A percentile compares a stretch with the other conserved stretches of the same genome.
Evolutionary conservation across 805 yeast genomes (phyloP).

Genomic region (Saccharomycodes ludwigii): DNA sequence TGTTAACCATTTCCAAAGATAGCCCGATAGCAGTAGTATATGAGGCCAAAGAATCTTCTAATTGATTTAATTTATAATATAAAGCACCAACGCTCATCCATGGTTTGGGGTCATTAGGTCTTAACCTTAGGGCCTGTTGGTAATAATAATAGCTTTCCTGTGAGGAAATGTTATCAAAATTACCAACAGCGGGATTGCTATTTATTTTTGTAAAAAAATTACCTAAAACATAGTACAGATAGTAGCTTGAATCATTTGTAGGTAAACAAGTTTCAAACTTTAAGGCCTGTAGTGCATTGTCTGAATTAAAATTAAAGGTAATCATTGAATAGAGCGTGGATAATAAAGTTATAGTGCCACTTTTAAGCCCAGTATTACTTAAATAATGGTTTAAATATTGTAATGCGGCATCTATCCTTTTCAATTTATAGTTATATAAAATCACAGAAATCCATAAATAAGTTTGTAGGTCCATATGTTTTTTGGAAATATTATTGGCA

Average conservation of each 20-base stretch:
- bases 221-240: constrained; percentile 11
- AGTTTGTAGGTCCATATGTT: too few relatives aligned
- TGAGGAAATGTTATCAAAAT: constrained; percentile 9
- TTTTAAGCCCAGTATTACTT: too few relatives aligned
- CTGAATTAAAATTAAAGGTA: too few relatives aligned
- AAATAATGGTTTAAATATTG: too few relatives aligned
- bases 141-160: constrained; percentile 12
- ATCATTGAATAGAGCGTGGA: too few relatives aligned
- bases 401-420: too few relatives aligned
- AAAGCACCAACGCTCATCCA: constrained; percentile 59
- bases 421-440: too few relatives aligned
- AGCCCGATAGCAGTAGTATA: constrained; percentile 52
- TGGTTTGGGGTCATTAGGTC: constrained; percentile 31
- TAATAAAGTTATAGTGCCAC: too few relatives aligned
- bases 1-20: constrained; percentile 4
- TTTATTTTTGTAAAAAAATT: constrained; percentile 7
- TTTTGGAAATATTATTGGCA: too few relatives aligned
- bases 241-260: neutral
- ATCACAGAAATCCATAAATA: too few relatives aligned
- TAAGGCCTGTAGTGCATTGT: constrained; percentile 4
- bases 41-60: constrained; percentile 56
- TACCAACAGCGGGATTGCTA: constrained; percentile 3
- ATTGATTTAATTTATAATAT: constrained; percentile 44
- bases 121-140: constrained; percentile 11
- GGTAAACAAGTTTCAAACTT: constrained; percentile 1